These are phyloP conservation scores for Trichoderma cornu-damae DNA, from an alignment of 2,329 filamentous ascomycete genomes.

Conservation along the genomic window DNA sequence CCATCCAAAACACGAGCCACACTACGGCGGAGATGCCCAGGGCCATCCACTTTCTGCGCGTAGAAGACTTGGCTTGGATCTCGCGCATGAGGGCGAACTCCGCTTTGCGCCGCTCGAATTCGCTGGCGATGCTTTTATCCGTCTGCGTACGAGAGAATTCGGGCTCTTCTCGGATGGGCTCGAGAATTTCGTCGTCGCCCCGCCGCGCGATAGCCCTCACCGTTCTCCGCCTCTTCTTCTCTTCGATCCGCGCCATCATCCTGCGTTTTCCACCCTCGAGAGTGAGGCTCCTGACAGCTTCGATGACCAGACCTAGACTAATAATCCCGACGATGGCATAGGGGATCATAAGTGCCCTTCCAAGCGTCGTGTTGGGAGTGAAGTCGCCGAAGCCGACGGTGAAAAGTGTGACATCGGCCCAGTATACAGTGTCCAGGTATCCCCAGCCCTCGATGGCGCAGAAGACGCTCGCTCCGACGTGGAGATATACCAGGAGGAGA, in stretches of 20 bases:
- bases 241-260: conserved; percentile 53
- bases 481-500: conserved; percentile 74
- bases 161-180: conserved; percentile 32
- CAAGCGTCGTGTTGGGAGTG: conserved; percentile 45
- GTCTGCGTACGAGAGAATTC: not conserved
- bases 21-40: conserved; percentile 61
- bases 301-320: conserved; percentile 77
- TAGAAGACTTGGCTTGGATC: conserved; percentile 63
- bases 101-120: conserved; percentile 58
- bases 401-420: conserved; percentile 67
- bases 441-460: conserved; percentile 65
- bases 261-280: conserved; percentile 50
- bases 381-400: conserved; percentile 61
- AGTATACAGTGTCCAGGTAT: conserved; percentile 74
- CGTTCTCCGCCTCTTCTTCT: conserved; percentile 50
- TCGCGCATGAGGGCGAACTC: conserved; percentile 77
- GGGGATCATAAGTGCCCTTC: conserved; percentile 70
- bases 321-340: conserved; percentile 80
- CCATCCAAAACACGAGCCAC: conserved; percentile 72
- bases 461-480: conserved; percentile 72
- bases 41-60: conserved; percentile 68
- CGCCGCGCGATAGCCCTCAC: conserved; percentile 43
- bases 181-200: conserved; percentile 45
- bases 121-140: conserved; percentile 28
- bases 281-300: conserved; percentile 65